phyloP scores from a whole-genome alignment of 352 stramenopile species.

The Pythium guiyangense region DNA sequence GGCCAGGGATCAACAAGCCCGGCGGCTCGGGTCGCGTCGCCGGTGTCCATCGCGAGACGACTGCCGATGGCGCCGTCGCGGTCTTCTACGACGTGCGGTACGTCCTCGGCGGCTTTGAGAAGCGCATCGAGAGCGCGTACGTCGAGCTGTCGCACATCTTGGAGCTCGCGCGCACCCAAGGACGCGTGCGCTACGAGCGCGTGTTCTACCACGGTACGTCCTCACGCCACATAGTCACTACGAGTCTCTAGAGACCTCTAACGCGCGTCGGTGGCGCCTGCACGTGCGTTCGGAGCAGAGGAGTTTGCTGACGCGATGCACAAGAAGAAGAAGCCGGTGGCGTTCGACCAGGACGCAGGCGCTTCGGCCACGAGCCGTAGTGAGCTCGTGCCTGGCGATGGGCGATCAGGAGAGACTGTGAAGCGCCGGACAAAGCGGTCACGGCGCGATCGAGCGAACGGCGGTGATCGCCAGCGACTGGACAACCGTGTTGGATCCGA shows the following conservation, averaged over 20 bases:
- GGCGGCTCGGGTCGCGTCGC: slow-evolving; percentile 62
- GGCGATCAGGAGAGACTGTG: not conserved
- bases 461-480: not conserved
- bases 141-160: slow-evolving; percentile 51
- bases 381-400: no score
- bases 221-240: no score
- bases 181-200: slow-evolving; percentile 31
- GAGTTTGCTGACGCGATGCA: slow-evolving; percentile 44
- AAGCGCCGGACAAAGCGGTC: not conserved
- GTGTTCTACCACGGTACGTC: slow-evolving; percentile 58
- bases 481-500: not conserved
- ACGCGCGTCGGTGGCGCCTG: not conserved
- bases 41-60: slow-evolving; percentile 30
- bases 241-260: not conserved
- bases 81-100: slow-evolving; percentile 83
- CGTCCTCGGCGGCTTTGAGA: slow-evolving; percentile 73
- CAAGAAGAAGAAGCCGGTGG: slow-evolving; percentile 19
- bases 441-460: no score
- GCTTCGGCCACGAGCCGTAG: no score
- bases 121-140: slow-evolving; percentile 61
- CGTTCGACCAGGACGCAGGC: not conserved
- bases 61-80: slow-evolving; percentile 11
- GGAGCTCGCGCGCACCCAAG: slow-evolving; percentile 23
- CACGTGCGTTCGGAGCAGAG: slow-evolving; percentile 22
- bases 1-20: slow-evolving; percentile 86